Conservation (phyloP, 2,329 filamentous ascomycete genomes). For the Mycosphaerella arachidis region DNA sequence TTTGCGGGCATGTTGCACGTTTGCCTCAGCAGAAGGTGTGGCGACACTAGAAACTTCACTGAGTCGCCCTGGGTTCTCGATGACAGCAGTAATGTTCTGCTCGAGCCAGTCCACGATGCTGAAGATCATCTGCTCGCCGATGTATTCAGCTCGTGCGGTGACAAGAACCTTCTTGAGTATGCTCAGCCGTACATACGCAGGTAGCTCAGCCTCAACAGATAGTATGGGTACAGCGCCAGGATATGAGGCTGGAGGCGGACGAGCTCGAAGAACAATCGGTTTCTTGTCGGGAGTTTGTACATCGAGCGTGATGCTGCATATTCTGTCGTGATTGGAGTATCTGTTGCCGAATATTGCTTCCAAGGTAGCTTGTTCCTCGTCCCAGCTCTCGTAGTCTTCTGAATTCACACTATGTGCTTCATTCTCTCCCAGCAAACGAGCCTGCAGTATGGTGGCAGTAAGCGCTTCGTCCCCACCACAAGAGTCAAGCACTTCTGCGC, state of each 20-base stretch:
- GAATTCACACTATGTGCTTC: slow-evolving; percentile 31
- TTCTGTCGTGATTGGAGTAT: slow-evolving; percentile 50
- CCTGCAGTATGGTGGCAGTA: slow-evolving; percentile 76
- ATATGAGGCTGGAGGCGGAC: slow-evolving; percentile 65
- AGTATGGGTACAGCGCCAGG: slow-evolving; percentile 65
- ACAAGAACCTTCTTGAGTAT: slow-evolving; percentile 72
- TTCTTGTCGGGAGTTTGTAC: slow-evolving; percentile 42
- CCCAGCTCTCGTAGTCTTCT: slow-evolving; percentile 59
- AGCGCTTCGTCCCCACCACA: slow-evolving; percentile 66
- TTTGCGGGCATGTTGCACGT: background rate
- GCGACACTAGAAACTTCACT: slow-evolving; percentile 78
- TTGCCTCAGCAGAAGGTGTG: slow-evolving; percentile 46
- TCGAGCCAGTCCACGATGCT: slow-evolving; percentile 90
- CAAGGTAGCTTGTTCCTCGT: slow-evolving; percentile 77
- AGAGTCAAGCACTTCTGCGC: slow-evolving; percentile 69
- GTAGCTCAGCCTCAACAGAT: slow-evolving; percentile 63
- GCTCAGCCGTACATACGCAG: slow-evolving; percentile 89
- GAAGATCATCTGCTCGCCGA: slow-evolving; percentile 87
- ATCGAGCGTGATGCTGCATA: slow-evolving; percentile 67
- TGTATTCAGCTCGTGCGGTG: slow-evolving; percentile 64
- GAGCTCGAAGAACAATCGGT: slow-evolving; percentile 58
- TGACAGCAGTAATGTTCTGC: slow-evolving; percentile 72
- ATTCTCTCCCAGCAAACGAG: slow-evolving; percentile 51
- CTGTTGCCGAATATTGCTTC: slow-evolving; percentile 80
- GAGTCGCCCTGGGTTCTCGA: slow-evolving; percentile 77